Evolutionary conservation across 805 yeast genomes (phyloP), one percentile per base, ranked within the genome.

Genomic region (Ogataea nakhonphanomensis): DNA sequence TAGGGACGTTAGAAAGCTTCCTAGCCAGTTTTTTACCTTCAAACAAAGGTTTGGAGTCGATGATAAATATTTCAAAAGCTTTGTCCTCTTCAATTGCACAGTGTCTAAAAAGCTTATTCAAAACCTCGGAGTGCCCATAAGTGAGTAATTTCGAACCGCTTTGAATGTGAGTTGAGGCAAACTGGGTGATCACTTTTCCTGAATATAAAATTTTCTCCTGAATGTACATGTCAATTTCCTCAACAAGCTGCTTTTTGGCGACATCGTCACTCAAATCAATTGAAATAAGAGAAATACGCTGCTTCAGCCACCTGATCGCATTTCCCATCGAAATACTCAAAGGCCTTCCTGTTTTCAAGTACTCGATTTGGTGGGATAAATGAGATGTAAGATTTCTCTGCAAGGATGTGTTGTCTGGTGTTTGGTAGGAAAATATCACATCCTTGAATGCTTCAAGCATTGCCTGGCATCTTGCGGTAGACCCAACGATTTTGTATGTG

Each of bases 241-340:
- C 80, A 43, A 77, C 64, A 41, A 93, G 69, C 25, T 71, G 66
- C 10, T 58, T 62, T 57, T 87, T 89, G 21, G 96, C 95, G 24
- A 73, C 74, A 12, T 63, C 69, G 42, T 84, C 93, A 21, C 71
- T 61, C 23, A 78, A 69, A 47, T 85, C 95, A 41, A 90, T 80
- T 43, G 89, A 81, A 35, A 91, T 78, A 30, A 76, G 73, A 1
- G 96, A 79, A 40, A 93, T 91, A 60, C 86, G 91, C 67, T 91
- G 98, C 58, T 93, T 93, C 48, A 93, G 73, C 96, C 97, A 90
- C 54, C 99, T 78, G 50, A 93, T 93, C 2, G 97, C 91, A 66
- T 90, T 93, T 39, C 99, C 99, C 99, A 93, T 93, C 1, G 96
- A 77, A 2, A 90, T 85, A 41, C 93, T 80, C 35, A 93, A 71